These are phyloP conservation scores for Takashimella koratensis DNA, from an alignment of 1,284 basidiomycete genomes.

Conservation along the genomic window DNA sequence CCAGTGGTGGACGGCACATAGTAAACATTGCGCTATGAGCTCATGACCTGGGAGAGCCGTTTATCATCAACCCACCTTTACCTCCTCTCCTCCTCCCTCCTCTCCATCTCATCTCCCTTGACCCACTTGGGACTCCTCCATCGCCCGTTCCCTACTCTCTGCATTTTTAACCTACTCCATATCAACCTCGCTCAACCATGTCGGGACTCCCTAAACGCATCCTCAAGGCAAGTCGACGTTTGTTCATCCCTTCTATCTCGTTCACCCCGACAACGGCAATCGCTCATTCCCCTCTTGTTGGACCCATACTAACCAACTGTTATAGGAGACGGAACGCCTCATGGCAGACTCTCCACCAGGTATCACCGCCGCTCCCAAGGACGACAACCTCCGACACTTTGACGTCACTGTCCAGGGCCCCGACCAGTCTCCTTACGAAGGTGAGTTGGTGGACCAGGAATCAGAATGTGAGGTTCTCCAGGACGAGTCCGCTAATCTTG, in stretches of 20 bases:
- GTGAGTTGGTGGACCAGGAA: conserved; percentile 55
- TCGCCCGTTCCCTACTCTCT: too few relatives aligned
- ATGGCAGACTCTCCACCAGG: conserved; percentile 94
- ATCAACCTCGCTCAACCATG: too few relatives aligned
- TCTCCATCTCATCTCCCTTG: neutral
- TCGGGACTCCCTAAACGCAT: conserved; percentile 48
- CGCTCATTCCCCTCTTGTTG: neutral
- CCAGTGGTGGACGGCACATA: neutral
- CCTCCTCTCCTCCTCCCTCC: neutral
- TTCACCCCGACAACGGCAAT: neutral
- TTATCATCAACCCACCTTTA: neutral
- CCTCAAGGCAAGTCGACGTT: conserved; percentile 43
- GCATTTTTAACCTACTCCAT: too few relatives aligned
- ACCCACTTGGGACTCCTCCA: too few relatives aligned
- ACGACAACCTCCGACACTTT: conserved; percentile 97
- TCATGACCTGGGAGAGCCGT: neutral
- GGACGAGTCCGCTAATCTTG: neutral
- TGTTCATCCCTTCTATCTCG: neutral
- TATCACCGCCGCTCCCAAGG: conserved; percentile 87
- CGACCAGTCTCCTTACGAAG: conserved; percentile 87
- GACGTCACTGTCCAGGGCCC: conserved; percentile 96
- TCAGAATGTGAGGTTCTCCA: neutral
- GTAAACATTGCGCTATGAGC: neutral
- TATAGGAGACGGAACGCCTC: conserved; percentile 92
- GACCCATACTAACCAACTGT: neutral